Conservation (phyloP, 352 stramenopile species). For the Thraustotheca clavata region DNA sequence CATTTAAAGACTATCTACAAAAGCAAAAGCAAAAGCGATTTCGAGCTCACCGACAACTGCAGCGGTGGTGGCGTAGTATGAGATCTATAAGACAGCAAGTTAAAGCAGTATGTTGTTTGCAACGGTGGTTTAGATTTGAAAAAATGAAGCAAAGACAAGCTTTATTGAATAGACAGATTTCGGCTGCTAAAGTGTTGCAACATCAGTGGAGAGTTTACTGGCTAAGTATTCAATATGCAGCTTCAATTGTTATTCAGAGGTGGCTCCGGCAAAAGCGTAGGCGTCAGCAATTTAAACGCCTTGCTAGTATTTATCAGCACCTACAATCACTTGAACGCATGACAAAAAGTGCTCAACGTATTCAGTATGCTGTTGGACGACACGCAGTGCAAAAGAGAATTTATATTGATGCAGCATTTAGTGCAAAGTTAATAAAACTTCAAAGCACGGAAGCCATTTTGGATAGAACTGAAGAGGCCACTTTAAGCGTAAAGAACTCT, state of each 20-base stretch:
- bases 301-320: slow-evolving; percentile 24
- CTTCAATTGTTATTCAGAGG: neutral
- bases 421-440: neutral
- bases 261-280: neutral
- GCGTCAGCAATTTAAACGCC: slow-evolving; percentile 5
- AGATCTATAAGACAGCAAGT: too few relatives aligned
- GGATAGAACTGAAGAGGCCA: slow-evolving; percentile 20
- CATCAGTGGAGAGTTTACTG: slow-evolving; percentile 22
- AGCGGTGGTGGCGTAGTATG: slow-evolving; percentile 6
- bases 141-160: neutral
- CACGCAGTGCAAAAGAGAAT: slow-evolving; percentile 29
- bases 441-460: slow-evolving; percentile 24
- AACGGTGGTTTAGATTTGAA: neutral
- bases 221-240: slow-evolving; percentile 18
- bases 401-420: slow-evolving; percentile 13
- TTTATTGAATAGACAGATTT: neutral
- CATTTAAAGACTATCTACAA: neutral
- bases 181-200: neutral
- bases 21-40: neutral
- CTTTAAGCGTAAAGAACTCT: slow-evolving; percentile 28
- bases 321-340: slow-evolving; percentile 28
- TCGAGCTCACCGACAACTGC: neutral
- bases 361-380: slow-evolving; percentile 37
- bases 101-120: neutral
- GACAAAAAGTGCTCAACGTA: slow-evolving; percentile 30